A percentile compares a stretch with the other conserved stretches of the same genome.
Conservation (phyloP, 805 yeast species). For the Spathaspora passalidarum region DNA sequence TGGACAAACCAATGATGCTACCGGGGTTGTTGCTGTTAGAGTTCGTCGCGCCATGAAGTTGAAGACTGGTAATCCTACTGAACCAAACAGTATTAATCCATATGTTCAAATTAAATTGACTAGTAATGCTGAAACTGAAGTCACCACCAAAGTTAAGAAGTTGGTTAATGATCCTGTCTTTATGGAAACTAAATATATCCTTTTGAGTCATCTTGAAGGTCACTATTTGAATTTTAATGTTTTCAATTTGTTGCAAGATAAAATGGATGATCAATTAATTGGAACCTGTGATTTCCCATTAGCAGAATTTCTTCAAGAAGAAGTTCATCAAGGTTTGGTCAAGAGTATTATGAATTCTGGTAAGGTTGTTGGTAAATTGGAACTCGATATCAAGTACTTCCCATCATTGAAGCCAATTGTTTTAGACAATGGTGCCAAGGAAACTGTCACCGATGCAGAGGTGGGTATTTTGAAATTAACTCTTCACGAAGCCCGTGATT, state of each 20-base stretch:
- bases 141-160: constrained; percentile 58
- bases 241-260: constrained; percentile 49
- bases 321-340: constrained; percentile 38
- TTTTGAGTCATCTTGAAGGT: constrained; percentile 56
- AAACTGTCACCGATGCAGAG: constrained; percentile 55
- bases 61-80: constrained; percentile 39
- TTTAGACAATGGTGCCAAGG: constrained; percentile 49
- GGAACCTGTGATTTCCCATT: constrained; percentile 53
- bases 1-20: constrained; percentile 60
- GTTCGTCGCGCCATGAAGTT: constrained; percentile 51
- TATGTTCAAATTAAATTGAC: constrained; percentile 44
- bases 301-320: constrained; percentile 57
- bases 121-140: constrained; percentile 41
- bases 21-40: constrained; percentile 66
- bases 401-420: constrained; percentile 44
- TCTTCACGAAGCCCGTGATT: constrained; percentile 56
- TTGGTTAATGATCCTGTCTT: constrained; percentile 56
- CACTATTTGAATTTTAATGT: constrained; percentile 52
- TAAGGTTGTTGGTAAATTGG: constrained; percentile 54
- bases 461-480: constrained; percentile 69
- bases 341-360: constrained; percentile 48
- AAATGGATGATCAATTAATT: constrained; percentile 51
- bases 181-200: constrained; percentile 61
- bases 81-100: constrained; percentile 48
- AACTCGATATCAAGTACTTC: constrained; percentile 54